Percentiles rank a stretch among this genome's conserved stretches.
Evolutionary conservation across 108 stramenopile species (phyloP).

Genomic region (Conticribra weissflogii): DNA sequence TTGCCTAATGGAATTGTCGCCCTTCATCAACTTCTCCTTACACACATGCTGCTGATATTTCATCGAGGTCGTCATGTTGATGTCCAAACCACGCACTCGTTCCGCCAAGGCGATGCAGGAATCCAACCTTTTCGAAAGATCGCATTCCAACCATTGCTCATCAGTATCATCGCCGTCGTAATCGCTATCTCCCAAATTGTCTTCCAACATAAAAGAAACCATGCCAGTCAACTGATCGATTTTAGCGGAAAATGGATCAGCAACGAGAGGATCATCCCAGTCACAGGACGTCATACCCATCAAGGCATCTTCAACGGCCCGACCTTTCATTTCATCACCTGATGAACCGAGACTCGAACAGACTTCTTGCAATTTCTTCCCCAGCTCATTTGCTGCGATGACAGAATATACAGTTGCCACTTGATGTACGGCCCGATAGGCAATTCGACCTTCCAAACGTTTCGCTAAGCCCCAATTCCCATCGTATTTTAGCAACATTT

Average conservation of each 20-base stretch:
- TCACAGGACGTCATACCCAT: conserved; percentile 43
- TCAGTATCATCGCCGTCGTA: conserved; percentile 41
- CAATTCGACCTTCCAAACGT: conserved; percentile 37
- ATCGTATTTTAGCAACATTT: conserved; percentile 18
- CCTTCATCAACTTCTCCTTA: conserved; percentile 25
- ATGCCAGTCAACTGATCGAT: conserved; percentile 45
- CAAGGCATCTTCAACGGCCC: conserved; percentile 28
- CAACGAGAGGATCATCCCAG: conserved; percentile 32
- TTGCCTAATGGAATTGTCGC: conserved; percentile 16
- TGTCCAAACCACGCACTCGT: conserved; percentile 62
- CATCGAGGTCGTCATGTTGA: conserved; percentile 50
- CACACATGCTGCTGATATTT: conserved; percentile 46
- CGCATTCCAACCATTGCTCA: conserved; percentile 29
- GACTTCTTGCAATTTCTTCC: conserved; percentile 22
- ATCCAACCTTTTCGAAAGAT: conserved; percentile 31
- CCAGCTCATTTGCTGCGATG: conserved; percentile 17
- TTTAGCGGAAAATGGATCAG: conserved; percentile 31
- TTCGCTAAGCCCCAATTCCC: conserved; percentile 48
- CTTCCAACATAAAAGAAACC: conserved; percentile 68
- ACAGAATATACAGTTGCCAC: conserved; percentile 44
- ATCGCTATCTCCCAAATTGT: conserved; percentile 42
- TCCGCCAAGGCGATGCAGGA: conserved; percentile 53
- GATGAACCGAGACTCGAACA: conserved; percentile 11
- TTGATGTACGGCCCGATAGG: conserved; percentile 29
- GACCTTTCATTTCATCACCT: conserved; percentile 13